These are phyloP conservation scores for Cyberlindnera lachancei DNA, from an alignment of 805 yeast genomes.

Conservation along the genomic window DNA sequence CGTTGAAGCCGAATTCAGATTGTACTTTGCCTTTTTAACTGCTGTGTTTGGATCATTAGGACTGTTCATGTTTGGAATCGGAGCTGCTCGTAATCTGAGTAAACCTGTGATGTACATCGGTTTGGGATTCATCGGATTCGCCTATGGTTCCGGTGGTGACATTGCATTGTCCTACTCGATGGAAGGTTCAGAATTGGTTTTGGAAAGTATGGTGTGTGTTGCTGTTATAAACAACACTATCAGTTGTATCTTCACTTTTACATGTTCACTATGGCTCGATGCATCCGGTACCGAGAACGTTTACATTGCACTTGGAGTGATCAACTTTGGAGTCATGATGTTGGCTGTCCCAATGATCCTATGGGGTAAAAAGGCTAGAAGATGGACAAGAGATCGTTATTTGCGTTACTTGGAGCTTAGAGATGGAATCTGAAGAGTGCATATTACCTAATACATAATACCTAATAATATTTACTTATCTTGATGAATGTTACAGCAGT, in stretches of 20 bases:
- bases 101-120: constrained; percentile 54
- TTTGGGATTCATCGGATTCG: constrained; percentile 57
- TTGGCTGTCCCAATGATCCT: constrained; percentile 48
- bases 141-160: constrained; percentile 68
- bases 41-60: constrained; percentile 55
- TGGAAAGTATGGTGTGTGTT: constrained; percentile 69
- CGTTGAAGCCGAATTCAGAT: constrained; percentile 58
- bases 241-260: constrained; percentile 60
- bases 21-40: constrained; percentile 49
- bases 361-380: constrained; percentile 55
- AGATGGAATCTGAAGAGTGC: constrained; percentile 33
- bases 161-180: constrained; percentile 59
- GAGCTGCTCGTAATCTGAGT: constrained; percentile 46
- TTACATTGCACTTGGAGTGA: constrained; percentile 51
- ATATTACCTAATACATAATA: too few relatives aligned
- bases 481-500: too few relatives aligned
- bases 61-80: constrained; percentile 58
- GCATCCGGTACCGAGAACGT: constrained; percentile 51
- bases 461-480: too few relatives aligned
- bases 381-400: constrained; percentile 51
- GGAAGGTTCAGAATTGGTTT: constrained; percentile 65
- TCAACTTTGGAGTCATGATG: constrained; percentile 52
- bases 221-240: constrained; percentile 54
- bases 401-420: constrained; percentile 44
- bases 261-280: constrained; percentile 53